A percentile compares a stretch with the other conserved stretches of the same genome.
These are phyloP conservation scores for Rubia peregrina DNA, from an alignment of 305 asterid species.

Conservation along the genomic window DNA sequence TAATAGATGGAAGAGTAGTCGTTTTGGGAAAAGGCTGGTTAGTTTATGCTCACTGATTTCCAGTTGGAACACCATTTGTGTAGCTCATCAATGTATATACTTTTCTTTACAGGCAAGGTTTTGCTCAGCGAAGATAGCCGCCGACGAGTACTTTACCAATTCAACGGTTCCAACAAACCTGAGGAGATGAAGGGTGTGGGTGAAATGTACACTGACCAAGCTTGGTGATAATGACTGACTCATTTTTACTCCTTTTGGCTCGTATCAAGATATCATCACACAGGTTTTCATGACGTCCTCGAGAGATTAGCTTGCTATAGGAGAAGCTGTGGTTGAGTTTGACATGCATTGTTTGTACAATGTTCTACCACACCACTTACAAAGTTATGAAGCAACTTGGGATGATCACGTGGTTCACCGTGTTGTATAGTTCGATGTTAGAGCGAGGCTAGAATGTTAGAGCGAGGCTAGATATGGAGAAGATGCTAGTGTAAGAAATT, in stretches of 20 bases:
- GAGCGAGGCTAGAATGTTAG: no score
- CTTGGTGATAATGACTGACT: background rate
- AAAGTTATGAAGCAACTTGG: no score
- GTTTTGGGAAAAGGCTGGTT: background rate
- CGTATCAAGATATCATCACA: background rate
- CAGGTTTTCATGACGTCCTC: no score
- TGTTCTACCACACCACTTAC: no score
- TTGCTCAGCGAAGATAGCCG: constrained; percentile 56
- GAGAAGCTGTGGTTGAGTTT: no score
- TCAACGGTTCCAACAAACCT: constrained; percentile 49
- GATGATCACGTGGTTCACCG: no score
- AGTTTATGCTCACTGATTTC: background rate
- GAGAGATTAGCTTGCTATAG: no score
- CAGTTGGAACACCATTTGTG: background rate
- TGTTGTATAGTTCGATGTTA: no score
- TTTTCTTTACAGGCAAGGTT: constrained; percentile 52
- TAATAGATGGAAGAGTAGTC: background rate
- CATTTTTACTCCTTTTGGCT: background rate
- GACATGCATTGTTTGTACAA: no score
- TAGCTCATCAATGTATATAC: background rate
- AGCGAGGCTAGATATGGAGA: no score
- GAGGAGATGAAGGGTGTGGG: constrained; percentile 27
- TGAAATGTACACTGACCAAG: background rate
- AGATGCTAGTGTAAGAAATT: no score
- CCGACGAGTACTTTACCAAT: constrained; percentile 47